Evolutionary conservation across 257 asterid genomes (phyloP).

Genomic region (Solanum lycopersicoides): DNA sequence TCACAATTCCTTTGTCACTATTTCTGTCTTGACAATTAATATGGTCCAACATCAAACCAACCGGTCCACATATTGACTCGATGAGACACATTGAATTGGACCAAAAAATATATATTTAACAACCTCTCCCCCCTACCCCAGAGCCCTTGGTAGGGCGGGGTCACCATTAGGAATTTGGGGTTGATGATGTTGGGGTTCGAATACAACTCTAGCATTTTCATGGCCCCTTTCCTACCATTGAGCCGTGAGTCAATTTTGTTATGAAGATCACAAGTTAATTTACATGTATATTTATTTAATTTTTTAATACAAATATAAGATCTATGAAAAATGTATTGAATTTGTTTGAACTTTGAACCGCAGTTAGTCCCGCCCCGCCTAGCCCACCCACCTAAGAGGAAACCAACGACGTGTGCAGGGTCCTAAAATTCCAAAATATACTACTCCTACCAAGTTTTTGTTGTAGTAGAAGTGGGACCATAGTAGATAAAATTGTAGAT

Average conservation of each 20-base stretch:
- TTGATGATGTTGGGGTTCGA: too few species aligned
- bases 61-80: background rate
- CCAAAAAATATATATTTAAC: background rate
- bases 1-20: background rate
- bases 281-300: too few species aligned
- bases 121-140: background rate
- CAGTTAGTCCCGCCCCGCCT: background rate
- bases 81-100: background rate
- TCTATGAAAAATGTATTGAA: accelerated
- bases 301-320: too few species aligned
- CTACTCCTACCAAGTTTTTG: background rate
- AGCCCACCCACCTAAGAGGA: background rate
- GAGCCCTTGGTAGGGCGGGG: background rate
- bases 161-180: too few species aligned
- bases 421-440: background rate
- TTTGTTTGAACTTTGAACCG: accelerated
- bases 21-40: background rate
- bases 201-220: too few species aligned
- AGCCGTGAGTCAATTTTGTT: too few species aligned
- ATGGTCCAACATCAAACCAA: background rate
- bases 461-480: background rate
- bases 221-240: background rate
- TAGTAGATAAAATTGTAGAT: background rate
- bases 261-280: too few species aligned
- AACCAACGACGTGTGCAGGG: background rate